These are phyloP conservation scores for Clitoria ternatea DNA, from an alignment of 306 rosid species.

Conservation along the genomic window DNA sequence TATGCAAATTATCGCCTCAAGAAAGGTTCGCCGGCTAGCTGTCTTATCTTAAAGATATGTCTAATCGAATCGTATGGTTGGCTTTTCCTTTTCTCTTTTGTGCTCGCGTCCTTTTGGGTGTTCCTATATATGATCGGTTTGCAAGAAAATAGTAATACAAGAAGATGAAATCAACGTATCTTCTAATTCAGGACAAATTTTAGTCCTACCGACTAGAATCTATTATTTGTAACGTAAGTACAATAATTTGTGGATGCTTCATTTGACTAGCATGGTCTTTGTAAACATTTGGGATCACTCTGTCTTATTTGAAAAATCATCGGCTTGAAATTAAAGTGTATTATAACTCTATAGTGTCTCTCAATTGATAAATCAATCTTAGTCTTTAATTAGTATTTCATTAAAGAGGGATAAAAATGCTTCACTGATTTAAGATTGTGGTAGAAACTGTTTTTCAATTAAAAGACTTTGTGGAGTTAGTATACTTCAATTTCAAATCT, in stretches of 20 bases:
- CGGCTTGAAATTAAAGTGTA: too few species aligned
- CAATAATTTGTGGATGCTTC: background rate
- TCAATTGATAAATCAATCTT: too few species aligned
- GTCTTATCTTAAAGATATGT: background rate
- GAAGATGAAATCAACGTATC: background rate
- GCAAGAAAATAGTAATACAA: background rate
- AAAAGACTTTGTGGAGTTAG: too few species aligned
- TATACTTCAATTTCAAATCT: too few species aligned
- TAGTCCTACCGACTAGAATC: background rate
- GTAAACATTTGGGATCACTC: too few species aligned
- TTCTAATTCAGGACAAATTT: background rate
- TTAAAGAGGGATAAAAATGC: too few species aligned
- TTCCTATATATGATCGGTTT: background rate
- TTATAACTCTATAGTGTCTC: too few species aligned
- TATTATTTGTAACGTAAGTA: background rate
- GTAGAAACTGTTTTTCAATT: too few species aligned
- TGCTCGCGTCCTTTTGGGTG: conserved; percentile 7
- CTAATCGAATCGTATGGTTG: background rate
- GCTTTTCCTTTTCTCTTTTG: conserved; percentile 3
- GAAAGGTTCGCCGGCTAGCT: background rate
- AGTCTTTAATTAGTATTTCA: too few species aligned
- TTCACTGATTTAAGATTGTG: too few species aligned
- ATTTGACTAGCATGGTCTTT: too few species aligned
- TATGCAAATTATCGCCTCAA: background rate
- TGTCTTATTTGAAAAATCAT: too few species aligned